These are phyloP conservation scores for Penicillium chermesinum DNA, from an alignment of 495 filamentous ascomycete species.

Conservation along the genomic window DNA sequence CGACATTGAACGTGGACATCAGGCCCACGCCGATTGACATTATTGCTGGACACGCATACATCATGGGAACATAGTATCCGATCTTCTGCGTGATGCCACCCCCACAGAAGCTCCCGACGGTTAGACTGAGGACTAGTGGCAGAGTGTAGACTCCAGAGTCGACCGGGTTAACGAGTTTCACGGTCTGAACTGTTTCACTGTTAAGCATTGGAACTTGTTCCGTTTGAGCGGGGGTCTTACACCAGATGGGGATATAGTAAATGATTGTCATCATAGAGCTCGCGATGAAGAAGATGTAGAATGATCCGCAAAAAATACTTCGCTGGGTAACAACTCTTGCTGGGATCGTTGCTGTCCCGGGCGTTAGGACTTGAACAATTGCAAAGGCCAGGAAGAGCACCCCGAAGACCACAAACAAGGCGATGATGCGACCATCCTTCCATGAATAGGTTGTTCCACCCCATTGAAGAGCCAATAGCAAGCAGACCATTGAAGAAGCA, in stretches of 20 bases:
- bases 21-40: constrained; percentile 64
- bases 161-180: constrained; percentile 63
- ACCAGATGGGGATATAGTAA: constrained; percentile 37
- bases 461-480: neutral
- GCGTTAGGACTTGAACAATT: constrained; percentile 59
- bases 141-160: constrained; percentile 72
- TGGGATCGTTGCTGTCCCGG: constrained; percentile 73
- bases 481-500: neutral
- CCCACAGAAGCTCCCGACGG: constrained; percentile 55
- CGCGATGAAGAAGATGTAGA: constrained; percentile 53
- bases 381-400: constrained; percentile 59
- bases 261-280: constrained; percentile 59
- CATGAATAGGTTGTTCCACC: neutral
- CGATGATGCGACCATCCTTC: neutral
- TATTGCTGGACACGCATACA: constrained; percentile 56
- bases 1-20: constrained; percentile 54
- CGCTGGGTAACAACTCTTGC: constrained; percentile 67
- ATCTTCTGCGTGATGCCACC: constrained; percentile 55
- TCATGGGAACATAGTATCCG: constrained; percentile 75
- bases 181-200: constrained; percentile 81
- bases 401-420: constrained; percentile 36
- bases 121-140: constrained; percentile 61
- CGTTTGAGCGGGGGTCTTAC: neutral
- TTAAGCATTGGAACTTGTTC: constrained; percentile 46
- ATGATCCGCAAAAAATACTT: constrained; percentile 50